Conservation (phyloP, 139 green algal species). For the Coccomyxa sp. region DNA sequence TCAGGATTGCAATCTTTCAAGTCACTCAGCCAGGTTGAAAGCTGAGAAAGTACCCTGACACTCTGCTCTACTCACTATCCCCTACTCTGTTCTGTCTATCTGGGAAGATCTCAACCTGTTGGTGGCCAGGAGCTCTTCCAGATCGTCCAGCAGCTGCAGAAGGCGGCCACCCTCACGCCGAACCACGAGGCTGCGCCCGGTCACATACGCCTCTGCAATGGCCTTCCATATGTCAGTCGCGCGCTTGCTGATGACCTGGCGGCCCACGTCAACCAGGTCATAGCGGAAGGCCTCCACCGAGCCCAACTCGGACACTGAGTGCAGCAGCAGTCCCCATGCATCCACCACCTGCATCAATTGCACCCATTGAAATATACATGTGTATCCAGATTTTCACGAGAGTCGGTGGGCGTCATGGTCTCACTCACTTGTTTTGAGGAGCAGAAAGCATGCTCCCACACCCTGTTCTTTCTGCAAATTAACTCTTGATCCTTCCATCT, state of each 20-base stretch:
- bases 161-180: conserved; percentile 2
- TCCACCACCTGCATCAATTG: conserved; percentile 13
- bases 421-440: too few relatives aligned
- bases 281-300: conserved; percentile 22
- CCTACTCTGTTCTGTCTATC: neutral
- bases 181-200: conserved; percentile 1
- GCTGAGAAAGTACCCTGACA: too few relatives aligned
- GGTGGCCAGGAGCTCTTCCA: conserved; percentile 33
- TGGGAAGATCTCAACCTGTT: neutral
- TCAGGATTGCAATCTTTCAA: too few relatives aligned
- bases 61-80: too few relatives aligned
- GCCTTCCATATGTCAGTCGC: neutral
- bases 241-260: conserved; percentile 32
- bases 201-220: conserved; percentile 11
- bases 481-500: too few relatives aligned
- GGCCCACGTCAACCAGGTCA: conserved; percentile 34
- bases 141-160: conserved; percentile 32
- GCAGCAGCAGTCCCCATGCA: conserved; percentile 29
- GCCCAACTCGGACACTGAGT: neutral
- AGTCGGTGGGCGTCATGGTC: too few relatives aligned
- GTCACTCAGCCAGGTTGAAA: too few relatives aligned
- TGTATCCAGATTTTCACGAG: too few relatives aligned
- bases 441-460: too few relatives aligned
- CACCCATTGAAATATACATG: too few relatives aligned
- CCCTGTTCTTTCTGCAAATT: too few relatives aligned